These are phyloP conservation scores for Aspergillus baeticus DNA, from an alignment of 495 filamentous ascomycete species.

Conservation along the genomic window DNA sequence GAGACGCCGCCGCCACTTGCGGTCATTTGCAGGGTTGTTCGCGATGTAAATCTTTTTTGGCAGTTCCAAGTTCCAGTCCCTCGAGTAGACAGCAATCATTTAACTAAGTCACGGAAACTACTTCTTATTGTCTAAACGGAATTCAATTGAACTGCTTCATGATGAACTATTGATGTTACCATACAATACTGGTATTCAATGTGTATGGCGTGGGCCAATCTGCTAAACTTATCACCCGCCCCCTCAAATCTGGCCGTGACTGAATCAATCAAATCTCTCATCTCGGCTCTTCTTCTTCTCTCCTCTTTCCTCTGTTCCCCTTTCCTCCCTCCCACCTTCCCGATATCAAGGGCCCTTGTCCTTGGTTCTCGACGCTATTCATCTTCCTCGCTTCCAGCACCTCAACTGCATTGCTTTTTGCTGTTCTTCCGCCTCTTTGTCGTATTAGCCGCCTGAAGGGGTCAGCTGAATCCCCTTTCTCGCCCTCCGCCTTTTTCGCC, in stretches of 20 bases:
- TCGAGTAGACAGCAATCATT: background rate
- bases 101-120: too few relatives aligned
- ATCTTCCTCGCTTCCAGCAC: slow-evolving; percentile 11
- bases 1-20: background rate
- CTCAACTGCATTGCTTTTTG: slow-evolving; percentile 6
- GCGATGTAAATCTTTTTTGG: too few relatives aligned
- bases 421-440: slow-evolving; percentile 7
- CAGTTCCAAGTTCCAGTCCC: background rate
- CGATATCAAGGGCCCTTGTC: slow-evolving; percentile 40
- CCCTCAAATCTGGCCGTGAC: slow-evolving; percentile 3
- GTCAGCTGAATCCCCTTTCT: slow-evolving; percentile 23
- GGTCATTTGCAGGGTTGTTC: background rate
- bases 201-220: slow-evolving; percentile 6
- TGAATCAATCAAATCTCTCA: slow-evolving; percentile 17
- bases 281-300: slow-evolving; percentile 30
- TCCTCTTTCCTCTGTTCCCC: slow-evolving; percentile 21
- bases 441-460: slow-evolving; percentile 14
- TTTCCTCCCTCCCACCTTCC: slow-evolving; percentile 19
- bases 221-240: slow-evolving; percentile 12
- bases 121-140: background rate
- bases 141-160: background rate
- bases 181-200: background rate
- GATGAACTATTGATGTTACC: background rate
- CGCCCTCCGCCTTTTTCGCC: slow-evolving; percentile 27
- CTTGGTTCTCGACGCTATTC: slow-evolving; percentile 27